These are phyloP conservation scores for Fonsecaea nubica DNA, from an alignment of 2,329 filamentous ascomycete species.

Conservation along the genomic window DNA sequence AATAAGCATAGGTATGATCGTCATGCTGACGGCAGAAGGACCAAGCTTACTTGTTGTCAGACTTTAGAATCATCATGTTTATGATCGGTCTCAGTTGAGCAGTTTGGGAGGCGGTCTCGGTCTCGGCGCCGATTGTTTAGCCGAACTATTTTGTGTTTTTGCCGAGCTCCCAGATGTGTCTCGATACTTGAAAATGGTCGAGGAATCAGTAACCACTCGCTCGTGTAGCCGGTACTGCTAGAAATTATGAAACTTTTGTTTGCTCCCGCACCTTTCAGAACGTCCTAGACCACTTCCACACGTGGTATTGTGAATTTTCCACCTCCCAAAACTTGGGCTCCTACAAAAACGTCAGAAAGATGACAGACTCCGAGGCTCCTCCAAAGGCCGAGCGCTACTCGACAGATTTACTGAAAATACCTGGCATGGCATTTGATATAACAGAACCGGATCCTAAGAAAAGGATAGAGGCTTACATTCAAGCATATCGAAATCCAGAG, in stretches of 20 bases:
- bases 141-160: neutral
- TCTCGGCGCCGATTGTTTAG: neutral
- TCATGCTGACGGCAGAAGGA: neutral
- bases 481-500: constrained; percentile 9
- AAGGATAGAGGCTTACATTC: constrained; percentile 23
- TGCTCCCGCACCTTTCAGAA: neutral
- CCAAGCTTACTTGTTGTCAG: neutral
- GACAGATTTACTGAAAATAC: constrained; percentile 36
- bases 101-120: neutral
- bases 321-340: neutral
- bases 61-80: neutral
- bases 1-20: neutral
- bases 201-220: neutral
- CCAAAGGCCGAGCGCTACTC: constrained; percentile 24
- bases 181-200: neutral
- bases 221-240: neutral
- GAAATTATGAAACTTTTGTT: neutral
- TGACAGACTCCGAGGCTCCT: neutral
- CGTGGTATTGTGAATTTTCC: neutral
- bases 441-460: constrained; percentile 42
- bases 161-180: neutral
- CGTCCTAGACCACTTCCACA: neutral
- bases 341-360: neutral
- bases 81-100: neutral
- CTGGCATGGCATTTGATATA: constrained; percentile 28